Percentiles rank a stretch among this genome's conserved stretches.
Conservation (phyloP, 306 rosid genomes). For the Oemleria cerasiformis region DNA sequence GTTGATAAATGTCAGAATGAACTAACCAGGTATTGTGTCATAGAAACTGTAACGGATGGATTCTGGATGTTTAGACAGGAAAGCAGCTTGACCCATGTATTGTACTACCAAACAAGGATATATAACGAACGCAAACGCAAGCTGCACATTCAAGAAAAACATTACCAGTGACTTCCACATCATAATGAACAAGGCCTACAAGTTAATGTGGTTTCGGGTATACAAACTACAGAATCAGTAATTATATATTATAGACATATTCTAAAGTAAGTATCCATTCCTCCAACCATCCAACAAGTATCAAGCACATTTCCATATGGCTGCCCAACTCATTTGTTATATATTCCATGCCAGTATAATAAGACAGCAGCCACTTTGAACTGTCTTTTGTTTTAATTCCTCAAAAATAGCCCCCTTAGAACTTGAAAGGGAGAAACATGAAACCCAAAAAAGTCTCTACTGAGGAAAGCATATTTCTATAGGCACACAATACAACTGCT, state of each 20-base stretch:
- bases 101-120: conserved; percentile 88
- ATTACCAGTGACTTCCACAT: conserved; percentile 12
- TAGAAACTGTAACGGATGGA: conserved; percentile 50
- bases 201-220: background rate
- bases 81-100: conserved; percentile 95
- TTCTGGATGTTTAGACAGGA: conserved; percentile 51
- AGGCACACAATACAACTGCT: background rate
- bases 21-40: conserved; percentile 76
- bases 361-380: background rate
- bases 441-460: background rate
- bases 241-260: background rate
- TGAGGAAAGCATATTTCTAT: background rate
- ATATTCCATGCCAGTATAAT: background rate
- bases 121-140: conserved; percentile 67
- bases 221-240: background rate
- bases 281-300: background rate
- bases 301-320: background rate
- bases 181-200: conserved; percentile 10
- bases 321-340: background rate
- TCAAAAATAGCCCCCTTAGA: background rate
- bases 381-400: background rate
- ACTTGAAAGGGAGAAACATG: background rate
- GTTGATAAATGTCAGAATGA: conserved; percentile 15
- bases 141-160: conserved; percentile 45
- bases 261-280: background rate